Percentiles rank a stretch among this genome's conserved stretches.
phyloP scores from a whole-genome alignment of 345 rosid species.

The Gossypium arboreum region DNA sequence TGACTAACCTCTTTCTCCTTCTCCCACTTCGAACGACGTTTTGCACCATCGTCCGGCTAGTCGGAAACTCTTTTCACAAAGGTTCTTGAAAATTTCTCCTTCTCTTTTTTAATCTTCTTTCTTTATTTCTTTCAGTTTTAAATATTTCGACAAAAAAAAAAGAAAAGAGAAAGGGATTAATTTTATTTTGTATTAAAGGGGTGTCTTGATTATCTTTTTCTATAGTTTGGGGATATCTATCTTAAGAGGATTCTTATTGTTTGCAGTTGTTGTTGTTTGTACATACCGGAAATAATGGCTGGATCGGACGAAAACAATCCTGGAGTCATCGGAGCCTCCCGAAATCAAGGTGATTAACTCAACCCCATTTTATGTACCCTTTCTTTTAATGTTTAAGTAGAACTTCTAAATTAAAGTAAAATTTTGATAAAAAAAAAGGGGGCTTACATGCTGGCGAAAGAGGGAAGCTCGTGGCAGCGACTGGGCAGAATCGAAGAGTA shows the following conservation, averaged over 20 bases:
- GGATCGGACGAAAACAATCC: constrained; percentile 48
- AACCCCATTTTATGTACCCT: not conserved
- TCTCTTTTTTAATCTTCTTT: constrained; percentile 7
- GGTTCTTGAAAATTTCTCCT: not conserved
- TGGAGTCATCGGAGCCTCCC: constrained; percentile 39
- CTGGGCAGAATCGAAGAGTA: constrained; percentile 66
- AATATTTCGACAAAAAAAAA: not conserved
- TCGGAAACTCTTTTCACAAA: not conserved
- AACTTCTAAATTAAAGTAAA: not conserved
- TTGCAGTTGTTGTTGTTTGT: constrained; percentile 23
- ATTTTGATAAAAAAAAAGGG: constrained; percentile 24
- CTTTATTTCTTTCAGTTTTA: constrained; percentile 27
- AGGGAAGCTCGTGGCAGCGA: constrained; percentile 47
- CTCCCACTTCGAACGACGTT: not conserved
- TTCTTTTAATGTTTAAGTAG: not conserved
- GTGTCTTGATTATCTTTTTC: not conserved
- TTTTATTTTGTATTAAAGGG: constrained; percentile 3
- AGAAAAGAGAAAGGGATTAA: not conserved
- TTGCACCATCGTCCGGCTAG: not conserved
- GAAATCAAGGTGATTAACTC: constrained; percentile 41
- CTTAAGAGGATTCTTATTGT: constrained; percentile 8
- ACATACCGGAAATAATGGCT: constrained; percentile 43
- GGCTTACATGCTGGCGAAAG: constrained; percentile 49
- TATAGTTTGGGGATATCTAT: too few species aligned
- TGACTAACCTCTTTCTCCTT: constrained; percentile 33